These are phyloP conservation scores for Solanum chacoense DNA, from an alignment of 305 asterid genomes.

Conservation along the genomic window DNA sequence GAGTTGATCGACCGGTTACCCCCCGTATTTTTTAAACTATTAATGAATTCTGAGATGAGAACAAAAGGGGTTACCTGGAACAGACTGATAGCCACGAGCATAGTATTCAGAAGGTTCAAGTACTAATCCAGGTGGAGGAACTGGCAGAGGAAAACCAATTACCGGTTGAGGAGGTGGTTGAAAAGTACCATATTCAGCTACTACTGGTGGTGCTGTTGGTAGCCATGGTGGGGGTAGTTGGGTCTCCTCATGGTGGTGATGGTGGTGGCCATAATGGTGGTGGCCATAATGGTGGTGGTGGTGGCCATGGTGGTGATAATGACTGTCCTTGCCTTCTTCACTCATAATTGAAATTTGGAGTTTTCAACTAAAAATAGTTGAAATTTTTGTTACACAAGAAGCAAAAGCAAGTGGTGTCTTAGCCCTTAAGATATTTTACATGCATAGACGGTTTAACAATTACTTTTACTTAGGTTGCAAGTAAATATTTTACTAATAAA, in stretches of 20 bases:
- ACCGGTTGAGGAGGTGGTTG: conserved; percentile 65
- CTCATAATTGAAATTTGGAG: conserved; percentile 25
- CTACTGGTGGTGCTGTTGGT: conserved; percentile 17
- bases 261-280: too few relatives aligned
- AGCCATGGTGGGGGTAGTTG: conserved; percentile 10
- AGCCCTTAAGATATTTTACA: neutral
- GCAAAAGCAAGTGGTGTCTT: neutral
- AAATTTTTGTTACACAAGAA: neutral
- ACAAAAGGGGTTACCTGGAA: conserved; percentile 28
- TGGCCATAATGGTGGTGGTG: conserved; percentile 5
- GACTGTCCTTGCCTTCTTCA: conserved; percentile 34
- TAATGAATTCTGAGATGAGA: neutral
- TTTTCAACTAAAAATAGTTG: neutral
- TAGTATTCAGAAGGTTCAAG: conserved; percentile 43
- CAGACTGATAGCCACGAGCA: conserved; percentile 54
- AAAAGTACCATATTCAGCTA: conserved; percentile 72
- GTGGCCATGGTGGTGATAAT: conserved; percentile 8
- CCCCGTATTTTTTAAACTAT: too few relatives aligned
- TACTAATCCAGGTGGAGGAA: conserved; percentile 61
- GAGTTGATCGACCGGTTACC: too few relatives aligned
- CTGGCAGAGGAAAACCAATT: conserved; percentile 76
- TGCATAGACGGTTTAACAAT: neutral
- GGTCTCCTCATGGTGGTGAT: neutral
- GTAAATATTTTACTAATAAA: neutral
- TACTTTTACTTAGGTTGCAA: neutral